These are phyloP conservation scores for Murraya paniculata DNA, from an alignment of 345 rosid genomes.

Conservation along the genomic window DNA sequence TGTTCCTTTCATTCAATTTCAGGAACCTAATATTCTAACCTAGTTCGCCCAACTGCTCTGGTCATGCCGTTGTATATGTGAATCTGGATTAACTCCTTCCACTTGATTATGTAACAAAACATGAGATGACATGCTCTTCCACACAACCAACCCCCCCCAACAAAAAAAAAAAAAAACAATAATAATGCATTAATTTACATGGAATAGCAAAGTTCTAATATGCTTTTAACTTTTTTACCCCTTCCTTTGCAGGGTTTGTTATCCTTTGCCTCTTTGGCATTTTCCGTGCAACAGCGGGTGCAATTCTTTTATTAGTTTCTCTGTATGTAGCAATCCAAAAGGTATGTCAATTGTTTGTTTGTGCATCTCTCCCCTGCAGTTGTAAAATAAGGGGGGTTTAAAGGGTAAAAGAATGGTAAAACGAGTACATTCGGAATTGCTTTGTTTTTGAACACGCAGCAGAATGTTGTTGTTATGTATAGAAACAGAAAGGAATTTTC, in stretches of 20 bases:
- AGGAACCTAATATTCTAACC: neutral
- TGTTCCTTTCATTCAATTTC: neutral
- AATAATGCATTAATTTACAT: neutral
- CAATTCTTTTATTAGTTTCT: conserved; percentile 56
- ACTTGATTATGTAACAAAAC: neutral
- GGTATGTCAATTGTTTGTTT: conserved; percentile 31
- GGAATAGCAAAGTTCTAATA: conserved; percentile 6
- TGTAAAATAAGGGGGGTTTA: conserved; percentile 49
- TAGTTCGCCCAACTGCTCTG: neutral
- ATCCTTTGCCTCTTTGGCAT: conserved; percentile 18
- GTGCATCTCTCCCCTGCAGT: conserved; percentile 26
- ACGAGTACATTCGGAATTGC: conserved; percentile 22
- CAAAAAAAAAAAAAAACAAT: too few relatives aligned
- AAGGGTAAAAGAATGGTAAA: conserved; percentile 17
- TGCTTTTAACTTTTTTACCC: neutral
- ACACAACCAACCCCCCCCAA: too few relatives aligned
- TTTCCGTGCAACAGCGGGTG: conserved; percentile 28
- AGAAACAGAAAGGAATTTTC: conserved; percentile 23
- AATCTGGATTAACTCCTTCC: neutral
- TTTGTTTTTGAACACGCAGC: conserved; percentile 21
- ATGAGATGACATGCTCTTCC: neutral
- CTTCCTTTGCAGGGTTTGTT: conserved; percentile 36
- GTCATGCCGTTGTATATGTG: neutral
- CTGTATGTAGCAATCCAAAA: conserved; percentile 46
- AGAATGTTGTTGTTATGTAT: conserved; percentile 28